Evolutionary conservation across 352 stramenopile species (phyloP), one percentile per base, ranked within the genome.

Genomic region (Globisporangium barbulae): DNA sequence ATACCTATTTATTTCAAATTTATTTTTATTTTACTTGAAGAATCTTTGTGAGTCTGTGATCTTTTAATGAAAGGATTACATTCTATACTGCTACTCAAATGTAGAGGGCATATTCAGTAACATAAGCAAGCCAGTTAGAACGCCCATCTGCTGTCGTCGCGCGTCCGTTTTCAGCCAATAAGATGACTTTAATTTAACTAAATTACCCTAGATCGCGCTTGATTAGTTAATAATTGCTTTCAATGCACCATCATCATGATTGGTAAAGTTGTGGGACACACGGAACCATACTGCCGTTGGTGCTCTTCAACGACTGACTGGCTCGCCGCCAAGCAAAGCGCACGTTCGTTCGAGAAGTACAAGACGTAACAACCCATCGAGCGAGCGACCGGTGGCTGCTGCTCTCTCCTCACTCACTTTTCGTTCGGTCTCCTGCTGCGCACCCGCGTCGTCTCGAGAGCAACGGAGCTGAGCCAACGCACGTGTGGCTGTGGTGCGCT

Each of bases 271-370:
- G 48, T 17, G 22, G 22, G 19, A 48, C 42, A 45, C 44, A 50
- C n/a, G 44, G 28, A 50, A 53, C 2, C 22, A 5, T 55, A 39
- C 49, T 55, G 49, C 49, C 28, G 49, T 55, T 55, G 7, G 48
- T 25, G 49, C 49, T 55, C 28, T 55, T 55, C 49, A 55, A 55
- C 25, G 22, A 39, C 49, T 10, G 48, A 53, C 25, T 55, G 49
- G 19, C 49, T 55, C 42, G 42, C 21, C 12, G 22, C 13, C 12
- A 54, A 33, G 22, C 21, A 3, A 33, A 53, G 47, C 25, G 15
- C 48, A 33, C 47, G 12, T 41, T 41, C 21, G 45, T 30, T 31
- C 21, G 21, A 35, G 22, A 19, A 33, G 47, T 17, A 50, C 7
- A 9, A 48, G 5, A 45, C 42, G 42, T 39, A 55, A 55, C 49